Evolutionary conservation across 2,329 filamentous ascomycete genomes (phyloP), one percentile per base, ranked within the genome.

Genomic region (Alternaria angustiovoidea): DNA sequence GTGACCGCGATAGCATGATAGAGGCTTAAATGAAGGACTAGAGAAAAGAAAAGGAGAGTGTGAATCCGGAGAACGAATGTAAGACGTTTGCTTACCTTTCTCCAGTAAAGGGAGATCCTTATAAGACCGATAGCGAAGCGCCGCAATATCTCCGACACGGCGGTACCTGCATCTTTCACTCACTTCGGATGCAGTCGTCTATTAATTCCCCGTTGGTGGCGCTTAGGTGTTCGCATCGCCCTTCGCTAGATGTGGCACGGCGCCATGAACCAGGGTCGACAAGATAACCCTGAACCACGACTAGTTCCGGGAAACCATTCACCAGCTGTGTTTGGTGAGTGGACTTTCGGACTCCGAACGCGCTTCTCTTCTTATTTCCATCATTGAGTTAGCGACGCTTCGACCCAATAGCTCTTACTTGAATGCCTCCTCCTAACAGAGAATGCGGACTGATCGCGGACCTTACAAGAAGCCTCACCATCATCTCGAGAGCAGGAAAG

Each of bases 1-100:
- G 7, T 20, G 46, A 20, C 18, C 8, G 38, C 20, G 32, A 39
- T 30, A 57, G 22, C 58, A 61, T 61, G 16, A 9, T 41, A n/a
- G 28, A 7, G 26, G n/a, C 4, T 46, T 52, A 6, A 47, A 41
- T 6, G 24, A 46, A 7, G 8, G 30, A 32, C 32, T 52, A 14
- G 30, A 9, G 8, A 36, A 11, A 8, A 51, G 48, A 39, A 24
- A 26, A 16, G 22, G 36, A 28, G 22, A 12, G 5, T 1, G 12
- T 14, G 32, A 16, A 14, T 14, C 11, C 5, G 14, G 32, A 16
- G 12, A 34, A 14, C 14, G 2, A 32, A 32, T 12, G 30, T 14
- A 34, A 34, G 16, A n/a, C 4, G 36, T 39, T 39, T 39, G n/a
- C 36, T 39, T 39, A 39, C 7, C n/a, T 18, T 9, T 8, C 6